phyloP scores from a whole-genome alignment of 2,329 filamentous ascomycete species.

The Neopestalotiopsis sp. region DNA sequence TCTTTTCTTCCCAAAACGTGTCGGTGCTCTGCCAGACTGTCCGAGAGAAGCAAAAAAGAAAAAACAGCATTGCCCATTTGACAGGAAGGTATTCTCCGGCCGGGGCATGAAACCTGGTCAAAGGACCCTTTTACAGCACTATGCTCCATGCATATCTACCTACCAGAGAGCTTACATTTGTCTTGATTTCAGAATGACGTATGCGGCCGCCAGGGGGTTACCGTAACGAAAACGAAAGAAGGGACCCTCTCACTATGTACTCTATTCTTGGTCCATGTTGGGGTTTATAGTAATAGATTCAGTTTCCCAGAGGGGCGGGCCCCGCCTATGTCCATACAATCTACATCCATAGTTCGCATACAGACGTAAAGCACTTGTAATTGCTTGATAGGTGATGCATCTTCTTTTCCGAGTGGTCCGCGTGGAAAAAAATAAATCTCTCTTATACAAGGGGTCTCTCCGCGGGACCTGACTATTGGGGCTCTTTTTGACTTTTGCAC shows the following conservation, averaged over 20 bases:
- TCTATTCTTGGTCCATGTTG: not conserved
- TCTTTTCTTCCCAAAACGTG: not conserved
- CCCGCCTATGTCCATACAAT: not conserved
- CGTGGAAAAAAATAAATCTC: no score
- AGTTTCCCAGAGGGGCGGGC: not conserved
- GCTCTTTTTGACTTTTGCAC: no score
- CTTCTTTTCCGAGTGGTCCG: no score
- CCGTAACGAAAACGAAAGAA: not conserved
- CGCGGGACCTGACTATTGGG: no score
- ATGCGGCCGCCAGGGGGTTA: conserved; percentile 12
- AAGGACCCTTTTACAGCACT: not conserved
- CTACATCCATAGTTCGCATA: not conserved
- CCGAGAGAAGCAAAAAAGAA: not conserved
- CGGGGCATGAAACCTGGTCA: not conserved
- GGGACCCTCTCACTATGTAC: not conserved
- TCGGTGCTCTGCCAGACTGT: not conserved
- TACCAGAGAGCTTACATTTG: not conserved
- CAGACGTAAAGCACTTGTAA: no score
- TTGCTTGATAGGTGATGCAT: no score
- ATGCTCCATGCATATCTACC: not conserved
- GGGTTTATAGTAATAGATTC: not conserved
- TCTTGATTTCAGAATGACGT: conserved; percentile 16
- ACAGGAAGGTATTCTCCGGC: not conserved
- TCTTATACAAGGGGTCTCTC: no score
- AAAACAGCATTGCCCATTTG: not conserved